Conservation (phyloP, 2,329 filamentous ascomycete genomes). For the Hymenoscyphus infarciens region DNA sequence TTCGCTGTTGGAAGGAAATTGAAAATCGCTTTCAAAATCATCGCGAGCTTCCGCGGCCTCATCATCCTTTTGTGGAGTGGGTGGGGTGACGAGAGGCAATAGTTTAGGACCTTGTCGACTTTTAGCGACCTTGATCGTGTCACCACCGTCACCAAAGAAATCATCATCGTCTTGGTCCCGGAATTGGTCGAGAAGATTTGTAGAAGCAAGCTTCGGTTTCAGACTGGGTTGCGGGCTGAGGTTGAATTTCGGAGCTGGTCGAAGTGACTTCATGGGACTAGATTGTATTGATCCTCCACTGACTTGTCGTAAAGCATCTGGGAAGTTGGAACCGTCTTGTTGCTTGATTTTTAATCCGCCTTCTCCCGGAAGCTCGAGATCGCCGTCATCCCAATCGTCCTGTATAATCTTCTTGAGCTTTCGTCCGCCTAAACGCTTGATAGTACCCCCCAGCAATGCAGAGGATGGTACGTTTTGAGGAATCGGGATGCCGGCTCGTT, state of each 20-base stretch:
- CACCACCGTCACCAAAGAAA: conserved; percentile 59
- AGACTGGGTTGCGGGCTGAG: conserved; percentile 26
- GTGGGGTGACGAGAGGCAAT: conserved; percentile 52
- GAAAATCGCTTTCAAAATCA: conserved; percentile 69
- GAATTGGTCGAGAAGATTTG: conserved; percentile 60
- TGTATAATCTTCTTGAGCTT: conserved; percentile 70
- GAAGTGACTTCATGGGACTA: conserved; percentile 48
- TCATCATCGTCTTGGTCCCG: conserved; percentile 60
- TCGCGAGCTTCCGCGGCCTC: conserved; percentile 46
- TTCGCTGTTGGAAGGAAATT: conserved; percentile 64
- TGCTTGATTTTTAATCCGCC: conserved; percentile 61
- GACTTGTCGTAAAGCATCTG: conserved; percentile 65
- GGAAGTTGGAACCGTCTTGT: conserved; percentile 58
- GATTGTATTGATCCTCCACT: conserved; percentile 45
- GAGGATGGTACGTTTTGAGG: conserved; percentile 83
- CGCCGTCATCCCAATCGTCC: conserved; percentile 78
- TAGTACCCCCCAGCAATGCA: conserved; percentile 86
- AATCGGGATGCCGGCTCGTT: conserved; percentile 86
- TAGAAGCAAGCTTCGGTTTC: conserved; percentile 26
- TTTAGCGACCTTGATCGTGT: conserved; percentile 67
- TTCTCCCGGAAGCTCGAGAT: conserved; percentile 65
- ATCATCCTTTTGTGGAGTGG: conserved; percentile 46
- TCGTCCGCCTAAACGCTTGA: conserved; percentile 78
- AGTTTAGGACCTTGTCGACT: conserved; percentile 50
- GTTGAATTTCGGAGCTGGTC: conserved; percentile 34